These are phyloP conservation scores for Pseudotsuga menziesii DNA, from an alignment of 75 land plant species.

Conservation along the genomic window DNA sequence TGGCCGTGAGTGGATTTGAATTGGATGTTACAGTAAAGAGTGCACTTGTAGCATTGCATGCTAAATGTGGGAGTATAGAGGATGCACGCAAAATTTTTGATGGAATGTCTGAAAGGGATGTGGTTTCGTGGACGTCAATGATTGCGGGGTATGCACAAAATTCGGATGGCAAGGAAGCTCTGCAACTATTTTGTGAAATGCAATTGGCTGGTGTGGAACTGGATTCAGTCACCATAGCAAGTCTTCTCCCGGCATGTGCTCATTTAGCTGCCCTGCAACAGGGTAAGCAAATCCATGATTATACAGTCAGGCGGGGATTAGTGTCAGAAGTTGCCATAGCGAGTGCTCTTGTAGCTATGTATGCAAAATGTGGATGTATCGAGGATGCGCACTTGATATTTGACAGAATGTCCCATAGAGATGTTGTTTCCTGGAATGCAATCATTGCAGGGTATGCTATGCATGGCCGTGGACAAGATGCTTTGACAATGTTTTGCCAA, in stretches of 20 bases:
- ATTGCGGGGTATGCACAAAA: constrained; percentile 11
- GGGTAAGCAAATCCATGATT: not conserved
- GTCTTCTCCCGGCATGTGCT: constrained; percentile 8
- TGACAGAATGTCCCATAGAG: constrained; percentile 13
- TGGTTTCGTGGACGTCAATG: constrained; percentile 34
- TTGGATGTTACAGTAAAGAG: not conserved
- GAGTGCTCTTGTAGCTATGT: constrained; percentile 5
- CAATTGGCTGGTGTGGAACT: constrained; percentile 6
- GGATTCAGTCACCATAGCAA: not conserved
- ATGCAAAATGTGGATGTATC: constrained; percentile 9
- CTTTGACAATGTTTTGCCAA: constrained; percentile 1
- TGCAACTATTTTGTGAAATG: constrained; percentile 13
- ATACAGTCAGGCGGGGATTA: not conserved
- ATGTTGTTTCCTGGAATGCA: constrained; percentile 13
- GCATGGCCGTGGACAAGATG: constrained; percentile 12
- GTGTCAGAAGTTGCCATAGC: not conserved
- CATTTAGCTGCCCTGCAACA: constrained; percentile 8
- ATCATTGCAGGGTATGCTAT: constrained; percentile 14
- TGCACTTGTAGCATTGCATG: constrained; percentile 12
- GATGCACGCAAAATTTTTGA: constrained; percentile 17
- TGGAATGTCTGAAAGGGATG: constrained; percentile 9
- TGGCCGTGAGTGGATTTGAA: not conserved
- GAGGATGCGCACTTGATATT: constrained; percentile 8
- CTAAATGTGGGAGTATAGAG: constrained; percentile 8
- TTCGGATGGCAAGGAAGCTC: not conserved